Conservation (phyloP, 192 early-diverging fungal genomes). For the Coemansia sp. region DNA sequence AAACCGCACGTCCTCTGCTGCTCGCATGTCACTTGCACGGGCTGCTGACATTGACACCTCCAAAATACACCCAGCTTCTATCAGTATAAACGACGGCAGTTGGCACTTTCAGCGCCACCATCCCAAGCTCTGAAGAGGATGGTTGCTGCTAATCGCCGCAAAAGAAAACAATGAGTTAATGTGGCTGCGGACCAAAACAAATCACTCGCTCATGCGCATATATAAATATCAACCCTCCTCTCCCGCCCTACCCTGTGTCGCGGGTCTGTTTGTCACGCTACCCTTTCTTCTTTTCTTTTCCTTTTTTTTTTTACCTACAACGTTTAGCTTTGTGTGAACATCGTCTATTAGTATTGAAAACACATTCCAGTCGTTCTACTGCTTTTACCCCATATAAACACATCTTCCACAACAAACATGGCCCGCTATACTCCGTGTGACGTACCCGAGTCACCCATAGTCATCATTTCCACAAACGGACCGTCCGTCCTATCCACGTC, state of each 20-base stretch:
- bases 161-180: neutral
- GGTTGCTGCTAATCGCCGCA: neutral
- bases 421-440: neutral
- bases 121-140: constrained; percentile 18
- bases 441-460: constrained; percentile 11
- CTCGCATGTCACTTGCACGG: neutral
- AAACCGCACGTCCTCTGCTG: constrained; percentile 1
- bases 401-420: neutral
- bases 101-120: neutral
- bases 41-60: constrained; percentile 25
- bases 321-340: neutral
- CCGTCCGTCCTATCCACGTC: constrained; percentile 36
- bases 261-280: neutral
- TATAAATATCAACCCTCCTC: neutral
- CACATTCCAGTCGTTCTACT: constrained; percentile 2
- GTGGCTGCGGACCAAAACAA: constrained; percentile 11
- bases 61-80: constrained; percentile 31
- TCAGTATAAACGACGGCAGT: neutral
- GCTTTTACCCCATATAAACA: neutral
- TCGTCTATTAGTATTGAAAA: neutral
- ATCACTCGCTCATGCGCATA: constrained; percentile 3
- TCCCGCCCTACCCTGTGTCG: constrained; percentile 3
- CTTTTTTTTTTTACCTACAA: neutral
- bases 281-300: neutral
- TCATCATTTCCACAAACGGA: constrained; percentile 40